phyloP scores from a whole-genome alignment of 208 protist genomes.

The Acanthamoeba culbertsoni region DNA sequence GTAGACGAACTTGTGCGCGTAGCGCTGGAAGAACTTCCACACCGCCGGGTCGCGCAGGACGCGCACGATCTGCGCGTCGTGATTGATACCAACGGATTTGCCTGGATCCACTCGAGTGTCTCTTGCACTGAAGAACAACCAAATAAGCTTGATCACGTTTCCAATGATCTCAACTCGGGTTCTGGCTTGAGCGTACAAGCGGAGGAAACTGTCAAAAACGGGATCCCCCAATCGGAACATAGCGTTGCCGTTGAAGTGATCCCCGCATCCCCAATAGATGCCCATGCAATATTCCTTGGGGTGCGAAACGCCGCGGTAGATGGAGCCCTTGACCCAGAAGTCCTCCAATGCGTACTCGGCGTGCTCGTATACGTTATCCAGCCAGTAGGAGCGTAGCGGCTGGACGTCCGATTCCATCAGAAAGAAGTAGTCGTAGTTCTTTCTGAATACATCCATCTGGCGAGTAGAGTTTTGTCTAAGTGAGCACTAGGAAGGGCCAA shows the following conservation, averaged over 20 bases:
- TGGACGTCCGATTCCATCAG: conserved; percentile 52
- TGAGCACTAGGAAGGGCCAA: neutral
- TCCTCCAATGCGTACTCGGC: conserved; percentile 48
- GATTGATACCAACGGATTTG: conserved; percentile 40
- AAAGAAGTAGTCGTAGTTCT: conserved; percentile 56
- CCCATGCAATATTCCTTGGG: conserved; percentile 47
- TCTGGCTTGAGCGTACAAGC: neutral
- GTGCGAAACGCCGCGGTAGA: neutral
- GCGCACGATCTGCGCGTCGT: conserved; percentile 43
- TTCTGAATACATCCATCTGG: neutral
- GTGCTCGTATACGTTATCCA: conserved; percentile 57
- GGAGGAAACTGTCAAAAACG: conserved; percentile 50
- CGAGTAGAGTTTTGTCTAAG: neutral
- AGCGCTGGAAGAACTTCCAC: conserved; percentile 54
- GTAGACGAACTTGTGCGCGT: conserved; percentile 61
- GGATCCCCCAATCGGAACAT: conserved; percentile 44
- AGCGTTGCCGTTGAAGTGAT: conserved; percentile 50
- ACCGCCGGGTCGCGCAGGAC: conserved; percentile 11
- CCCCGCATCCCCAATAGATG: conserved; percentile 57
- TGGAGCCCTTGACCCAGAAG: conserved; percentile 53
- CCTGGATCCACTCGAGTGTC: conserved; percentile 21
- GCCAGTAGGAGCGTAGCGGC: conserved; percentile 37
- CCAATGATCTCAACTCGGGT: neutral
- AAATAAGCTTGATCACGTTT: too few species aligned
- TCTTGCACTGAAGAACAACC: conserved; percentile 27